These are phyloP conservation scores for Aspergillus sp. DNA, from an alignment of 2,329 filamentous ascomycete genomes.

Conservation along the genomic window DNA sequence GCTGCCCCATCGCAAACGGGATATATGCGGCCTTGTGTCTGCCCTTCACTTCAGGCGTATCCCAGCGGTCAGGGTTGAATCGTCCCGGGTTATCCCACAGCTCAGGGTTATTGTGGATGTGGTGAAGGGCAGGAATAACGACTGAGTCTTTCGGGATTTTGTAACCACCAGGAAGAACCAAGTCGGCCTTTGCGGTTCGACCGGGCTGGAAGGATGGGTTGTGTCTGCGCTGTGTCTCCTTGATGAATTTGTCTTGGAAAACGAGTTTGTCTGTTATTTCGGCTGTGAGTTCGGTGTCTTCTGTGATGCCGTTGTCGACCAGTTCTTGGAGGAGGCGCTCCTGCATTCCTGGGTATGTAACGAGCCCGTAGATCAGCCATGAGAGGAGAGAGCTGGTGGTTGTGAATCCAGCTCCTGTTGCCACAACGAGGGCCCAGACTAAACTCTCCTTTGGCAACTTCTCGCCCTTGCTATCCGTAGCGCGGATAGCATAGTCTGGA, in stretches of 20 bases:
- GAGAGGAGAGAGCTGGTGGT: conserved; percentile 60
- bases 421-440: conserved; percentile 50
- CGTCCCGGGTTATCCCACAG: conserved; percentile 59
- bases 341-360: conserved; percentile 56
- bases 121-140: conserved; percentile 52
- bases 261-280: conserved; percentile 51
- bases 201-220: conserved; percentile 63
- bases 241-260: conserved; percentile 49
- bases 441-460: conserved; percentile 50
- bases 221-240: conserved; percentile 61
- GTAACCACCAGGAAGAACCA: conserved; percentile 61
- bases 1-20: conserved; percentile 58
- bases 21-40: conserved; percentile 54
- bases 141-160: conserved; percentile 53
- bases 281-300: conserved; percentile 47
- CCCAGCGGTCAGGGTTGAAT: conserved; percentile 63
- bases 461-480: conserved; percentile 55
- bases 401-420: conserved; percentile 60
- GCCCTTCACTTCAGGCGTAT: conserved; percentile 54
- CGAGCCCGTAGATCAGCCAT: conserved; percentile 58
- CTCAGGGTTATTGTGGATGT: conserved; percentile 52
- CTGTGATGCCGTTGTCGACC: conserved; percentile 49
- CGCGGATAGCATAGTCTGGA: conserved; percentile 55
- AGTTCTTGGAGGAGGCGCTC: conserved; percentile 60
- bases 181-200: conserved; percentile 56